Conservation (phyloP, 1,139 yeast genomes). For the Lodderomyces orthopsilosis region DNA sequence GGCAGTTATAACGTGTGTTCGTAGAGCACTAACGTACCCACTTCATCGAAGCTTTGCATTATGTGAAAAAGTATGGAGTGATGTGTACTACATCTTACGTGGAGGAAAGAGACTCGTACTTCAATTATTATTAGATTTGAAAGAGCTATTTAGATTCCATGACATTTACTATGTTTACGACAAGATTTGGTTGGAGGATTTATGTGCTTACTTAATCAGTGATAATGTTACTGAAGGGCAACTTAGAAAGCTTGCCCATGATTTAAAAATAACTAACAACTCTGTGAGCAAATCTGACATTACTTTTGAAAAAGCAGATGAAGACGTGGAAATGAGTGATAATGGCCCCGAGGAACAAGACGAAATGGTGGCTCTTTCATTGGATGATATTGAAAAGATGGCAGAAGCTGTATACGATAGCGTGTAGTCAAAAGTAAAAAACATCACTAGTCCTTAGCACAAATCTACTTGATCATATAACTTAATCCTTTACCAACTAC, state of each 20-base stretch:
- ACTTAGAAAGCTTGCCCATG: constrained; percentile 65
- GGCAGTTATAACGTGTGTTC: constrained; percentile 55
- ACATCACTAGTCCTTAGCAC: background rate
- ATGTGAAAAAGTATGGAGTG: constrained; percentile 66
- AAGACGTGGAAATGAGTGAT: constrained; percentile 17
- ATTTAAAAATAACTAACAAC: constrained; percentile 41
- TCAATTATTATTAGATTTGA: constrained; percentile 53
- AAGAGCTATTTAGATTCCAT: constrained; percentile 77
- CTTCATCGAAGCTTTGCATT: constrained; percentile 70
- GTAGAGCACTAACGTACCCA: constrained; percentile 79
- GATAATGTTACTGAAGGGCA: constrained; percentile 49
- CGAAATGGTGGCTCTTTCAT: constrained; percentile 39
- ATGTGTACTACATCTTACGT: constrained; percentile 61
- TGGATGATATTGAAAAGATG: constrained; percentile 53
- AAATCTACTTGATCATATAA: constrained; percentile 12
- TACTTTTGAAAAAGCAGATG: constrained; percentile 36
- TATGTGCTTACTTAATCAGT: constrained; percentile 73
- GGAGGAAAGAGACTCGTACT: constrained; percentile 70
- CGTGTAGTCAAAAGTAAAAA: background rate
- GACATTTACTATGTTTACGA: constrained; percentile 89
- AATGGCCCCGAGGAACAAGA: constrained; percentile 18
- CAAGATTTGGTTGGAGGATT: constrained; percentile 75
- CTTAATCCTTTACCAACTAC: constrained; percentile 25
- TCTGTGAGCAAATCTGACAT: constrained; percentile 26
- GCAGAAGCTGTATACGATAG: constrained; percentile 47